Base-by-base conservation (phyloP, 108 stramenopile species). In the Fragilaria radians region DNA sequence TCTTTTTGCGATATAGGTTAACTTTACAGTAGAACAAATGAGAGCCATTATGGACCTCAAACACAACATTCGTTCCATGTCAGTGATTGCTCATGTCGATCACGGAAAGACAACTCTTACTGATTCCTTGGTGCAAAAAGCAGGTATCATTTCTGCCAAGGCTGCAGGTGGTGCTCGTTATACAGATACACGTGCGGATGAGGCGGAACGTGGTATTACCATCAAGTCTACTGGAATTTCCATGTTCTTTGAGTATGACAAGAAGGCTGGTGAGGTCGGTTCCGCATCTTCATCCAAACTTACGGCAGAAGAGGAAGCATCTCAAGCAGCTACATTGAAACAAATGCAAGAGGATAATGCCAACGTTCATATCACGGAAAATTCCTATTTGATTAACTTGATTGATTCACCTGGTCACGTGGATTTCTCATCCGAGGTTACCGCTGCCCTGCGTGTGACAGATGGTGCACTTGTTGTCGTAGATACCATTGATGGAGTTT, bases 351-450 rank as follows among this genome's bases (percentile, higher is more conserved):
- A 83, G 59, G 70, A 55, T 17, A 85, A 92, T 34, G 63, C 74
- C 28, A 93, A 89, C 58, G 91, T 96, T 32, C 81, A 89, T 61
- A 98, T 97, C 68, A 83, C 78, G 7, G 89, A 93, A 69, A 97
- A 97, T 54, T 97, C 94, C 1, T 99, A 91, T 81, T 76, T 99
- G 47, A 99, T 99, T 84, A 99, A 99, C 88, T 79, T 99, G 53
- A 99, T 99, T 72, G 99, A 99, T 76, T 97, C 96, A 14, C 99
- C 99, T 24, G 99, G 99, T 80, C 99, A 99, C 96, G 99, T 99
- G 76, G 99, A 99, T 78, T 99, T 99, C 81, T 96, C 95, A 14
- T 97, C 96, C 25, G 99, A 99, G 82, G 99, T 99, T 26, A 99
- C 99, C 26, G 99, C 99, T 49, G 99, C 99, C 34, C 95, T 99